A percentile compares a stretch with the other conserved stretches of the same genome.
Conservation (phyloP, 768 basidiomycete genomes). For the Mycena leptocephala region DNA sequence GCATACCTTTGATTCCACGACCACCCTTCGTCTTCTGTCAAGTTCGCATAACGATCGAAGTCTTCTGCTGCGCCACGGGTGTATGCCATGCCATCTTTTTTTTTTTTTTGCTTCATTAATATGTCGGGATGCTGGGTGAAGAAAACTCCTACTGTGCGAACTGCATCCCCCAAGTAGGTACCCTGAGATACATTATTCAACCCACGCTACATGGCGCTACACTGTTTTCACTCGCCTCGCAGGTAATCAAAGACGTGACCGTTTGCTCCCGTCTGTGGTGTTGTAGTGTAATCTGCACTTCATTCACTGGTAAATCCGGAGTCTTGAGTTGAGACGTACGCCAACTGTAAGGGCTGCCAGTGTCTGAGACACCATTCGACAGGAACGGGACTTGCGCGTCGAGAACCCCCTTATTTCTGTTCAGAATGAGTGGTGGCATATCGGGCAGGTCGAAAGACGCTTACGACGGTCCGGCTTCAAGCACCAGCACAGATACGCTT, state of each 20-base stretch:
- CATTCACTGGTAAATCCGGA: not conserved
- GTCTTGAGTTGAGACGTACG: not conserved
- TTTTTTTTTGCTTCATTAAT: too few relatives aligned
- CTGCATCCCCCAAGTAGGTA: constrained; percentile 8
- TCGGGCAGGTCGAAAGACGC: too few relatives aligned
- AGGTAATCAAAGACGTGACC: not conserved
- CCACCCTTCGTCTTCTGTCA: constrained; percentile 47
- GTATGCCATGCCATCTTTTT: constrained; percentile 27
- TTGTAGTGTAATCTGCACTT: not conserved
- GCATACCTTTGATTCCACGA: constrained; percentile 47
- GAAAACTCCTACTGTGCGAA: constrained; percentile 8
- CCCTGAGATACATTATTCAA: not conserved
- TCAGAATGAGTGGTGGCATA: not conserved
- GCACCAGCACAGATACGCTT: not conserved
- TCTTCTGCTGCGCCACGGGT: constrained; percentile 48
- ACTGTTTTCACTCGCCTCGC: not conserved
- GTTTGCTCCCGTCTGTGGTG: not conserved
- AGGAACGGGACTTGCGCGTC: not conserved
- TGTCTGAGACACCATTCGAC: too few relatives aligned
- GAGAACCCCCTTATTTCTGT: not conserved
- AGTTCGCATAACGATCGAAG: constrained; percentile 41
- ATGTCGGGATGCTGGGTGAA: too few relatives aligned
- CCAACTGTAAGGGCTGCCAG: not conserved
- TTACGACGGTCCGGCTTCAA: constrained; percentile 2
- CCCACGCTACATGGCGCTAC: not conserved